Conservation (phyloP, 2,329 filamentous ascomycete species). For the Pseudocercospora fijiensis region DNA sequence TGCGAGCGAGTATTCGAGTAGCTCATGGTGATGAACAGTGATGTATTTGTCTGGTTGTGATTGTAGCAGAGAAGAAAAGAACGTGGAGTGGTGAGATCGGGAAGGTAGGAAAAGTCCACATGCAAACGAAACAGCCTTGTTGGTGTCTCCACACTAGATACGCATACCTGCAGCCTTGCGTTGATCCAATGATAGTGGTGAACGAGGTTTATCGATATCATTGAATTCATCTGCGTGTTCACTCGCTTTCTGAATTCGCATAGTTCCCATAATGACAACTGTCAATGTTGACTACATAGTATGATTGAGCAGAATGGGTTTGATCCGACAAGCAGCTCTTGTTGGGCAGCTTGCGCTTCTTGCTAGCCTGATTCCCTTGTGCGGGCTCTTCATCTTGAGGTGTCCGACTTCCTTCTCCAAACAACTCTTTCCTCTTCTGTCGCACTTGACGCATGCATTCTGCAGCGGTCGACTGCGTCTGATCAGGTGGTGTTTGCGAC, state of each 20-base stretch:
- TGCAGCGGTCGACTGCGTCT: background rate
- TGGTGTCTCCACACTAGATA: background rate
- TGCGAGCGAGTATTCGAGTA: background rate
- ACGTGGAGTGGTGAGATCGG: background rate
- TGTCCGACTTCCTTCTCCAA: background rate
- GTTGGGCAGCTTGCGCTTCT: background rate
- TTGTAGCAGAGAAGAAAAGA: no score
- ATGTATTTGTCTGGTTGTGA: no score
- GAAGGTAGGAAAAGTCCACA: background rate
- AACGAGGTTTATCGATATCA: background rate
- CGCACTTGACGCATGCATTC: background rate
- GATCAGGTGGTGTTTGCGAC: background rate
- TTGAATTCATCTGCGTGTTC: background rate
- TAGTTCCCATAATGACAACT: background rate
- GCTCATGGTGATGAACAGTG: no score
- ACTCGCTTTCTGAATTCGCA: background rate
- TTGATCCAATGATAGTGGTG: background rate
- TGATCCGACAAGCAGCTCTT: background rate
- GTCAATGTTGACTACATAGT: background rate
- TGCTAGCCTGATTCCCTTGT: background rate
- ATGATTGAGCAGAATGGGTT: background rate
- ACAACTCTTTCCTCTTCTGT: background rate
- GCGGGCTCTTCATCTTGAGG: background rate
- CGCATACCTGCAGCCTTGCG: background rate
- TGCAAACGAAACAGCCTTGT: background rate